Conservation (phyloP, 495 filamentous ascomycete genomes). For the Hapsidospora chrysogenum region DNA sequence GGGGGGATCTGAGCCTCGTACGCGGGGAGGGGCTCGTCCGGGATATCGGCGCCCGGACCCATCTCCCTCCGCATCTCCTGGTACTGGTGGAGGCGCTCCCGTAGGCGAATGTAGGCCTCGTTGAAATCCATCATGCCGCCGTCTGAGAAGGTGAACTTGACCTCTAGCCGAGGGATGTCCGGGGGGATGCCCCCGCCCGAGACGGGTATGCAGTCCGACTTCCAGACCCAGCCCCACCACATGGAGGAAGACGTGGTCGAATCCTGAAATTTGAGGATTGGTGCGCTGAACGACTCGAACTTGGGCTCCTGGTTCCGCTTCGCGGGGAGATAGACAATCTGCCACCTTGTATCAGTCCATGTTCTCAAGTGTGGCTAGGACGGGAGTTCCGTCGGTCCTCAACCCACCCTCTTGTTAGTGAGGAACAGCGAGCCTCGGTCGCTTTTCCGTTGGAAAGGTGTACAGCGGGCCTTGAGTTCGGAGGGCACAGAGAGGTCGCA, state of each 20-base stretch:
- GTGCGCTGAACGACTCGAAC: slow-evolving; percentile 77
- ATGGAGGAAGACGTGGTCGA: slow-evolving; percentile 82
- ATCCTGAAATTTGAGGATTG: slow-evolving; percentile 72
- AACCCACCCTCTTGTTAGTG: slow-evolving; percentile 73
- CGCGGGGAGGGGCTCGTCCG: slow-evolving; percentile 72
- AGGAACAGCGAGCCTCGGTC: slow-evolving; percentile 47
- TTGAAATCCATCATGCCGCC: slow-evolving; percentile 91
- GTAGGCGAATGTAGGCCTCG: slow-evolving; percentile 64
- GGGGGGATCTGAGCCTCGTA: slow-evolving; percentile 38
- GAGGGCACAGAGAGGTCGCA: slow-evolving; percentile 25
- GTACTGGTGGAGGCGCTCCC: slow-evolving; percentile 65
- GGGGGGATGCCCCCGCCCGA: slow-evolving; percentile 70
- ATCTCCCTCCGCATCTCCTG: slow-evolving; percentile 44
- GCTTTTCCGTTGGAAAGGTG: slow-evolving; percentile 28
- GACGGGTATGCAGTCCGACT: slow-evolving; percentile 60
- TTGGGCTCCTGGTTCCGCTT: slow-evolving; percentile 34
- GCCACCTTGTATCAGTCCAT: slow-evolving; percentile 5
- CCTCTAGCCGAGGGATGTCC: slow-evolving; percentile 51
- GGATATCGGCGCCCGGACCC: slow-evolving; percentile 29
- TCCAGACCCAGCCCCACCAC: slow-evolving; percentile 94
- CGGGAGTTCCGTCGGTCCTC: background rate
- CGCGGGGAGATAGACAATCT: slow-evolving; percentile 83
- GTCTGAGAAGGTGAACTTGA: slow-evolving; percentile 82
- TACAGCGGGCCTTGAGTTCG: slow-evolving; percentile 19
- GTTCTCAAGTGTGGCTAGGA: background rate